Base-by-base conservation (phyloP, 1,139 yeast genomes). In the Spencermartinsiella ligniputridi region DNA sequence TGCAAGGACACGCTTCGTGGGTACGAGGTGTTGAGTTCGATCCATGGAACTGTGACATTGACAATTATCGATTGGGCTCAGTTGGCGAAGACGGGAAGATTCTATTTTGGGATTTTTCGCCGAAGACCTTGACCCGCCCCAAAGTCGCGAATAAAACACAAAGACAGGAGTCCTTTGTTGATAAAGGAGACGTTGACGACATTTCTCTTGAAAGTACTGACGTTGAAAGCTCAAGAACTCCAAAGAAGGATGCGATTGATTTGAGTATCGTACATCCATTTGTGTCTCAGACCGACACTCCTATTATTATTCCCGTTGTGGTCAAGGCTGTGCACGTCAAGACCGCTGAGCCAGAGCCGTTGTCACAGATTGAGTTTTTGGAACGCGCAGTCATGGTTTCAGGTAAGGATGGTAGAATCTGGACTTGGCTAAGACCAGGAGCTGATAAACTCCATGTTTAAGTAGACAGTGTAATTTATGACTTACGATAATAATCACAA, bases 1-100 rank as follows among this genome's bases (percentile, higher is more conserved):
- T 86, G 39, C 78, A 79, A 56, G 89, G 92, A 2, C 89, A 84
- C 53, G 67, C 74, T 24, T 83, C 88, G 35, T 81, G 85, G 66
- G 77, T 85, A 3, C 67, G 75, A 25, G 68, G 69, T 8, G 72
- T 84, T 2, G 57, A 65, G 25, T 68, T 76, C 51, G 79, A 75
- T 50, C 64, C 66, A 9, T 62, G 57, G 62, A 59, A 49, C 35
- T 56, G 61, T 34, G 69, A 68, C 42, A 55, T 55, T 54, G 53
- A 47, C 20, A 62, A 57, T 15, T 85, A 85, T 60, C 71, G 83
- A 45, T 62, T 85, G 30, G 77, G 83, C 1, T 73, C 84, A 35
- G 81, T 81, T 48, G 89, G 90, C 1, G 81, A 76, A 55, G 95
- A 85, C 58, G 88, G 89, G 0, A 72, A 74, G 45, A 64, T 84